Evolutionary conservation across 2,329 filamentous ascomycete species (phyloP), one percentile per base, ranked within the genome.

Genomic region (Talaromyces sp.): DNA sequence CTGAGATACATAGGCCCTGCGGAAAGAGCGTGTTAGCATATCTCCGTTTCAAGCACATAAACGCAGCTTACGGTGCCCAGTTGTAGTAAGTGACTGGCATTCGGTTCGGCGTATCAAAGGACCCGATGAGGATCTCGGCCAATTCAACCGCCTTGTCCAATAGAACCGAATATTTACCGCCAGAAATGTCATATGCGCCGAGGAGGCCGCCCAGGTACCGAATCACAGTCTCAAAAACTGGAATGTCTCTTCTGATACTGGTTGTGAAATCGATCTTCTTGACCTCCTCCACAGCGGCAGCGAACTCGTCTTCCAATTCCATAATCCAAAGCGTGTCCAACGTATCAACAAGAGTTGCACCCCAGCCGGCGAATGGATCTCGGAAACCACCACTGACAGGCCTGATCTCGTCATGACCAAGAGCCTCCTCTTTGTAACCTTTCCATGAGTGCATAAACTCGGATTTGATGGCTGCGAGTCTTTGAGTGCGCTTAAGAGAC

Each of bases 191-290:
- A 72, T 93, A 97, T 7, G 93, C 93, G 44, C 87, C 87, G 49
- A 97, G 71, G 51, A 98, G 79, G 1, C 93, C 93, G 33, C 93
- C 93, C 4, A 98, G 81, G 69, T 97, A 96, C 57, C 93, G 86
- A 70, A 98, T 97, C 11, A 88, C 91, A 0, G 92, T 96, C 76
- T 97, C 93, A 68, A 97, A 97, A 8, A 96, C 82, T n/a, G 92
- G 92, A 53, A 97, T 95, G 55, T 90, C 85, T 42, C 76, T 72
- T 55, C 87, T 81, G 15, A 80, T 75, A 30, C 85, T 88, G 11
- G 84, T 89, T 2, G 90, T 95, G 68, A 97, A 97, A 74, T 97
- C 92, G 62, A 97, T 93, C 6, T 84, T 75, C 61, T 82, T 82
- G 25, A 93, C 85, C 3, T 83, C 86, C 57, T 84, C 81, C 52